phyloP scores from a whole-genome alignment of 495 filamentous ascomycete genomes.

The Aspergillus indologenus region DNA sequence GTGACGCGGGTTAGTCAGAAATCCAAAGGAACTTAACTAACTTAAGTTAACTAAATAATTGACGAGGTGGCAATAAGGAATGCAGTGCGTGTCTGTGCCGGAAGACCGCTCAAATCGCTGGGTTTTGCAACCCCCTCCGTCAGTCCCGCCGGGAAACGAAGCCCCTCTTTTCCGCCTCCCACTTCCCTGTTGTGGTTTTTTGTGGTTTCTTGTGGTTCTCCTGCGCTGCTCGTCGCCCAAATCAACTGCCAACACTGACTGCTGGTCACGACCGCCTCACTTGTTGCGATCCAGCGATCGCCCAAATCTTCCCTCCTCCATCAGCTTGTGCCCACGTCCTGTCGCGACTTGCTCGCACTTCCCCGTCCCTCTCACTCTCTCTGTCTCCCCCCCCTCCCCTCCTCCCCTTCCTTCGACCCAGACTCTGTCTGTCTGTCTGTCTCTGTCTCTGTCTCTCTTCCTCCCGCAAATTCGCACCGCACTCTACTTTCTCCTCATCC shows the following conservation, averaged over 20 bases:
- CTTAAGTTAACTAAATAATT: no score
- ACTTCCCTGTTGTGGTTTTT: constrained; percentile 18
- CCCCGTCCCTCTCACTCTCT: background rate
- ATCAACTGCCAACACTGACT: constrained; percentile 16
- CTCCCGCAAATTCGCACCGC: constrained; percentile 10
- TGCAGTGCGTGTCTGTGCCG: constrained; percentile 15
- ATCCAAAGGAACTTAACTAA: no score
- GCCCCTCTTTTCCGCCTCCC: constrained; percentile 21
- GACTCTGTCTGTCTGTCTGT: constrained; percentile 29
- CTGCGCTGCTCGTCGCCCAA: constrained; percentile 17
- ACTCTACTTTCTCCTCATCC: constrained; percentile 17
- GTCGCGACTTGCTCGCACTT: constrained; percentile 19
- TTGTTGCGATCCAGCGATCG: constrained; percentile 28
- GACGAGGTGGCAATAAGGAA: constrained; percentile 12
- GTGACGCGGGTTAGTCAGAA: constrained; percentile 23
- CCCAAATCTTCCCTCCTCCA: constrained; percentile 13
- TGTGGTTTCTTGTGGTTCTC: no score
- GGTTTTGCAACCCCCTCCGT: constrained; percentile 19
- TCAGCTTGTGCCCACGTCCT: constrained; percentile 24
- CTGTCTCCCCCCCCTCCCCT: constrained; percentile 9
- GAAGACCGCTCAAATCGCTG: constrained; percentile 11
- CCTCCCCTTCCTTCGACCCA: constrained; percentile 23
- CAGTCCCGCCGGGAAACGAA: constrained; percentile 17
- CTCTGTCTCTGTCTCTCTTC: constrained; percentile 22
- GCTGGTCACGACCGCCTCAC: constrained; percentile 29